Base-by-base conservation (phyloP, 805 yeast species). In the Monosporozyma servazzii region DNA sequence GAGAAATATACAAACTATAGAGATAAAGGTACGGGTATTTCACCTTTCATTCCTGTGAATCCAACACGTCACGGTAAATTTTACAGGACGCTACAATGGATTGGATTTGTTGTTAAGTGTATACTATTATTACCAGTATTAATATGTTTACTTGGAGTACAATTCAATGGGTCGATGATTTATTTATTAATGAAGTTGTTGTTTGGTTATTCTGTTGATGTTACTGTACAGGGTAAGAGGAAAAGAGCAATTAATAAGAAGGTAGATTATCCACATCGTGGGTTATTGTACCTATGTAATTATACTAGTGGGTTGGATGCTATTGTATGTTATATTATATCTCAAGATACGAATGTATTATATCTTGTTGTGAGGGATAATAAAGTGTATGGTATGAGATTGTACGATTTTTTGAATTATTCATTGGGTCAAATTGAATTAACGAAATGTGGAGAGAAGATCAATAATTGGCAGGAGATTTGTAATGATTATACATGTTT, bases 21-120 rank as follows among this genome's bases (percentile, higher is more conserved):
- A 67, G 96, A 88, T 63, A 86, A 82, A 55, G 93, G 91, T 4
- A 89, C 96, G 1, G 96, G 96, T n/a, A 86, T 89, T 36, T 83
- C 95, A 0, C 96, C 96, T 2, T 88, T 88, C 58, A 72, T 85
- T 70, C 95, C 95, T 6, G 42, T 33, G 17, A 41, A 41, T 30
- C 46, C 31, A 17, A 23, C 42, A 36, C 13, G 42, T n/a, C 40
- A 46, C 36, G 47, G 39, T 15, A 30, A 17, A 9, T 9, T 25
- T n/a, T 23, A 11, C 20, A 49, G 39, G 13, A 13, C 13, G 6
- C n/a, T 41, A 1, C n/a, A 20, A 9, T 29, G 43, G 20, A 8
- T 30, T 7, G 8, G 30, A 6, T 45, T 45, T 39, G n/a, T 54
- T 6, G n/a, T 58, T 27, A 60, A 57, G 42, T 23, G 51, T 18